A percentile compares a stretch with the other conserved stretches of the same genome.
These are phyloP conservation scores for Penicillium pulvis DNA, from an alignment of 495 filamentous ascomycete genomes.

Conservation along the genomic window DNA sequence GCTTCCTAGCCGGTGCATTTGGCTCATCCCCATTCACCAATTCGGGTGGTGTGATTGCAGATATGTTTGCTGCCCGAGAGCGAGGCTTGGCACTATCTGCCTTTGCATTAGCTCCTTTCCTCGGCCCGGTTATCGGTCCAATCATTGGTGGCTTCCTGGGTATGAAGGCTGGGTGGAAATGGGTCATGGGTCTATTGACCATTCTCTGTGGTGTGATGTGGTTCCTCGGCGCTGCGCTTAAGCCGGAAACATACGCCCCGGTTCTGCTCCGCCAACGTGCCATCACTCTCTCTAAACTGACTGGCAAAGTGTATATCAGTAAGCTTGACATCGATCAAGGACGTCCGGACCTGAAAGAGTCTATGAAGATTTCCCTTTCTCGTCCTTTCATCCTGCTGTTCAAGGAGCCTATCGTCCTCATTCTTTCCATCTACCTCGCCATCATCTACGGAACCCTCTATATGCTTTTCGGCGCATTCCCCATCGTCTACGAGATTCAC, in stretches of 20 bases:
- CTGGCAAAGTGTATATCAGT: slow-evolving; percentile 52
- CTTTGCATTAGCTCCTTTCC: slow-evolving; percentile 63
- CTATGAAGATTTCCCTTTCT: slow-evolving; percentile 37
- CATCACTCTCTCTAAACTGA: slow-evolving; percentile 45
- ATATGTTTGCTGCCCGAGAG: slow-evolving; percentile 62
- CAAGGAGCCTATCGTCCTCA: slow-evolving; percentile 54
- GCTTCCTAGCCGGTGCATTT: slow-evolving; percentile 73
- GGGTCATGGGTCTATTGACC: slow-evolving; percentile 58
- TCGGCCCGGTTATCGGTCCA: slow-evolving; percentile 60
- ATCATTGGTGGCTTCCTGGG: slow-evolving; percentile 59
- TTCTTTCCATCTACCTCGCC: slow-evolving; percentile 66
- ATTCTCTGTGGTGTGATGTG: slow-evolving; percentile 49
- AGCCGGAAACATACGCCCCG: slow-evolving; percentile 58
- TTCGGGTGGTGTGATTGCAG: slow-evolving; percentile 66
- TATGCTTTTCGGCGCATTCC: slow-evolving; percentile 74
- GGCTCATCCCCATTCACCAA: slow-evolving; percentile 70
- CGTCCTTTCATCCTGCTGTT: slow-evolving; percentile 43
- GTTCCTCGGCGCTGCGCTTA: slow-evolving; percentile 45
- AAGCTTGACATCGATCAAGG: slow-evolving; percentile 39
- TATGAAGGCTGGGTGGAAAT: slow-evolving; percentile 57
- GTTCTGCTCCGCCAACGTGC: slow-evolving; percentile 55
- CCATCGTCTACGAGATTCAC: slow-evolving; percentile 69
- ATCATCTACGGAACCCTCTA: slow-evolving; percentile 73
- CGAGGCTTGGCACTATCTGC: slow-evolving; percentile 61
- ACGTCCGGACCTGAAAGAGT: slow-evolving; percentile 23